Percentiles rank a stretch among this genome's conserved stretches.
Evolutionary conservation across 768 basidiomycete species (phyloP).

Genomic region (Kwoniella dendrophila): DNA sequence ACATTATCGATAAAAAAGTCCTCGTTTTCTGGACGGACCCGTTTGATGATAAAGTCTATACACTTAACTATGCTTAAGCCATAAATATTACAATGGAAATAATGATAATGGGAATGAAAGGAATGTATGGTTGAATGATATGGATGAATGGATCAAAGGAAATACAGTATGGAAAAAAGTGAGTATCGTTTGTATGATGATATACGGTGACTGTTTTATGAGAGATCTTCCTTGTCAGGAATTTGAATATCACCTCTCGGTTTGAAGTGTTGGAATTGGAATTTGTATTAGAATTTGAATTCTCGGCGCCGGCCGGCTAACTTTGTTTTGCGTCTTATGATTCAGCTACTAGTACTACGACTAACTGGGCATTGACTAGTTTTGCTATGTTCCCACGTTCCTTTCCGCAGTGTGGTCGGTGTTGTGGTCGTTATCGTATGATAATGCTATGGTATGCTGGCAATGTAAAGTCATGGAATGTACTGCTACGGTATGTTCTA

Average conservation of each 20-base stretch:
- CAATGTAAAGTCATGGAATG: too few species aligned
- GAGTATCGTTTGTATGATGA: too few species aligned
- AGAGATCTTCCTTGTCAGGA: slow-evolving; percentile 3
- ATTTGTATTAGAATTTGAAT: too few species aligned
- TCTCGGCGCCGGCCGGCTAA: slow-evolving; percentile 10
- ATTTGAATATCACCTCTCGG: neutral
- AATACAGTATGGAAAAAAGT: too few species aligned
- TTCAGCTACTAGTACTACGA: neutral
- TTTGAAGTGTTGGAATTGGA: neutral
- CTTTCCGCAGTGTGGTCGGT: too few species aligned
- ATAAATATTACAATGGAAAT: neutral
- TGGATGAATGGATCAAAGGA: too few species aligned
- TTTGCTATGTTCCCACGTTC: slow-evolving; percentile 1
- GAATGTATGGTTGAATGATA: too few species aligned
- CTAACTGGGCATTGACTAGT: neutral
- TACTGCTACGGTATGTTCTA: too few species aligned
- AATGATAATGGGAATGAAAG: neutral
- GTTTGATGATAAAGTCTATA: neutral
- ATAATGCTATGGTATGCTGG: too few species aligned
- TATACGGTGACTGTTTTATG: too few species aligned
- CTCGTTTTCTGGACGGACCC: neutral
- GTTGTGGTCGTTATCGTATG: too few species aligned
- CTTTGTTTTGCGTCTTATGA: neutral
- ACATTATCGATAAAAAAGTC: slow-evolving; percentile 7
- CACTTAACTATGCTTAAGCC: neutral